A percentile compares a stretch with the other conserved stretches of the same genome.
Evolutionary conservation across 371 early-diverging fungal species (phyloP).

Genomic region (Syncephalastrum monosporum): DNA sequence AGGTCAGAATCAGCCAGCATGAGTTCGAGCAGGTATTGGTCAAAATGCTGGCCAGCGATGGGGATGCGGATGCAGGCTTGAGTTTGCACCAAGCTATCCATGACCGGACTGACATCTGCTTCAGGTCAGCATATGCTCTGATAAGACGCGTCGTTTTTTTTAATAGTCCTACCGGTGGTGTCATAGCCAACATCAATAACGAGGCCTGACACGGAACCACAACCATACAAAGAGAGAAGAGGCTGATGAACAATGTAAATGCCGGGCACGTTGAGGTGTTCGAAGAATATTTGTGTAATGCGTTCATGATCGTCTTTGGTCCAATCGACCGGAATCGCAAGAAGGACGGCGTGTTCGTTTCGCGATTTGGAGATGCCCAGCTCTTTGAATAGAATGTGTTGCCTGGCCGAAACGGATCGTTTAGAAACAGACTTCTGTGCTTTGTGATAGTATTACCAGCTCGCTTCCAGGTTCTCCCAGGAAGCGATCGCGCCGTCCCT

Average conservation of each 20-base stretch:
- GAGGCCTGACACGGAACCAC: constrained; percentile 74
- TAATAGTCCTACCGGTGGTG: constrained; percentile 51
- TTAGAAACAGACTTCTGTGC: background rate
- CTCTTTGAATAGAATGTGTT: constrained; percentile 76
- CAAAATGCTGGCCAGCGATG: constrained; percentile 71
- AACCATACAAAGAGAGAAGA: constrained; percentile 78
- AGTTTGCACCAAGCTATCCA: constrained; percentile 65
- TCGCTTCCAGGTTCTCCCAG: constrained; percentile 77
- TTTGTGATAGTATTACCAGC: constrained; percentile 48
- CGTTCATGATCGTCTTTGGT: constrained; percentile 80
- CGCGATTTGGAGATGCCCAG: constrained; percentile 71
- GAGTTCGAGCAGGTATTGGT: constrained; percentile 54
- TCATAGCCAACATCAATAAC: constrained; percentile 90
- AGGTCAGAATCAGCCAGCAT: constrained; percentile 59
- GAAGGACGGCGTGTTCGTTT: constrained; percentile 77
- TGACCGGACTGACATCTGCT: constrained; percentile 67
- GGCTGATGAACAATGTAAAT: constrained; percentile 84
- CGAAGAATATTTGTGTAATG: constrained; percentile 87
- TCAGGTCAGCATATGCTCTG: background rate
- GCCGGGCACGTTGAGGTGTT: constrained; percentile 86
- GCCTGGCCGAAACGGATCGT: constrained; percentile 37
- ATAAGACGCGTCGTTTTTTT: background rate
- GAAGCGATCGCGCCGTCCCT: constrained; percentile 61
- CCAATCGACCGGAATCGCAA: constrained; percentile 82
- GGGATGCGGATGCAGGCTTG: constrained; percentile 62